Evolutionary conservation across 202 grass and related monocot species (phyloP), one percentile per base, ranked within the genome.

Genomic region (Cymbopogon flexuosus): DNA sequence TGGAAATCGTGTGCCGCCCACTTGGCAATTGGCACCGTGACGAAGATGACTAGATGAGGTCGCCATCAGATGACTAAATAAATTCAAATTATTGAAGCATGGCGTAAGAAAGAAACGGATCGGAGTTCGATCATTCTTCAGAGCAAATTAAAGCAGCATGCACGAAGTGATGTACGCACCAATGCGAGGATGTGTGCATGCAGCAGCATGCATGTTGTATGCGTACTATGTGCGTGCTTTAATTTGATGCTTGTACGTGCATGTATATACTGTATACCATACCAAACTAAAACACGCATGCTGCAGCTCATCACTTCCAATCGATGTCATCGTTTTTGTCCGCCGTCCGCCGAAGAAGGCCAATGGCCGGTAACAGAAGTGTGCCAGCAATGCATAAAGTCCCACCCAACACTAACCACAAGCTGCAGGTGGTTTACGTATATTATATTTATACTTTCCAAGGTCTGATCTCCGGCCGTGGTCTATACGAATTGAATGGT

Each of bases 61-160:
- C 57, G 45, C 82, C 72, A 27, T 81, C 72, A 62, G 18, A 85
- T 81, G 40, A 81, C 72, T 72, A 82, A 74, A 27, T 27, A 27
- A 27, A 27, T 27, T 27, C 27, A 27, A 27, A 12, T 80, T 54
- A 85, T 85, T 59, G 87, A 62, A 12, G 79, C 70, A 62, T 62
- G 52, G 18, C 73, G 65, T 67, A 41, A 65, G 60, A 61, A 10
- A 70, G 42, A 24, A 49, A 30, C 8, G 18, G 39, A 22, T 5
- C 23, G 39, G 51, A 23, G n/a, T 15, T 7, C n/a, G 2, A 27
- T 33, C 31, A 11, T 13, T 45, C 76, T 40, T 37, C 77, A 61
- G 22, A 76, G 71, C 40, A 47, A 27, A 27, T 27, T 27, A 27
- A 75, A 49, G 68, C 51, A 62, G 10, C 39, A 22, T 21, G 75